phyloP scores from a whole-genome alignment of 257 asterid genomes.

The Scutellaria baicalensis region DNA sequence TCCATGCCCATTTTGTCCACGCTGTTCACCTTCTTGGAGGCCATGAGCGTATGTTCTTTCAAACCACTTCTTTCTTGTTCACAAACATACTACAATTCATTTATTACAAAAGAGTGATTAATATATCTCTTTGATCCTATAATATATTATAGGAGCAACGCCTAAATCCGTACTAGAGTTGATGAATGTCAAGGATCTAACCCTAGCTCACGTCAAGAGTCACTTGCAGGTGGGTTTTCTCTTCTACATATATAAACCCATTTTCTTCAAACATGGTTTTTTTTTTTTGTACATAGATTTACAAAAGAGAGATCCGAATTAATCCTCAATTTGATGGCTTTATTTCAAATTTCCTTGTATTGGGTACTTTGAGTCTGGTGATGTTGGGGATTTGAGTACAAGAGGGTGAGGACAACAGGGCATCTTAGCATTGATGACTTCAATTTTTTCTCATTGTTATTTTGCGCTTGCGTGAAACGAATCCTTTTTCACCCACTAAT shows the following conservation, averaged over 20 bases:
- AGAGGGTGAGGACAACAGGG: constrained; percentile 42
- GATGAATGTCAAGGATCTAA: constrained; percentile 93
- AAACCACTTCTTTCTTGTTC: too few relatives aligned
- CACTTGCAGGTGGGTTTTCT: constrained; percentile 65
- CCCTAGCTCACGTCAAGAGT: constrained; percentile 92
- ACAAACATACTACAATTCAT: too few relatives aligned
- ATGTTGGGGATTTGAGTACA: constrained; percentile 25
- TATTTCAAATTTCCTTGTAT: neutral
- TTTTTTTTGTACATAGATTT: too few relatives aligned
- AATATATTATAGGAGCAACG: constrained; percentile 58
- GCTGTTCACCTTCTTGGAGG: constrained; percentile 91
- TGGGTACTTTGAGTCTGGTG: constrained; percentile 2
- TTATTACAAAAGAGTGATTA: too few relatives aligned
- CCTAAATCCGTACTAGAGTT: constrained; percentile 85
- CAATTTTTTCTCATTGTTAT: neutral
- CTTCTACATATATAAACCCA: neutral
- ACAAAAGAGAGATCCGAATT: too few relatives aligned
- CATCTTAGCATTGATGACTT: constrained; percentile 36
- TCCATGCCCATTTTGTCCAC: constrained; percentile 84
- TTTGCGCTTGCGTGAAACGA: too few relatives aligned
- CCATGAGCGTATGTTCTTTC: constrained; percentile 55
- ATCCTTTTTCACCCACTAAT: too few relatives aligned
- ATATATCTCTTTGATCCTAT: neutral
- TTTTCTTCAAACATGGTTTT: too few relatives aligned
- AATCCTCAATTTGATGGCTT: too few relatives aligned